These are phyloP conservation scores for Coniella vitis DNA, from an alignment of 2,329 filamentous ascomycete species.

Conservation along the genomic window DNA sequence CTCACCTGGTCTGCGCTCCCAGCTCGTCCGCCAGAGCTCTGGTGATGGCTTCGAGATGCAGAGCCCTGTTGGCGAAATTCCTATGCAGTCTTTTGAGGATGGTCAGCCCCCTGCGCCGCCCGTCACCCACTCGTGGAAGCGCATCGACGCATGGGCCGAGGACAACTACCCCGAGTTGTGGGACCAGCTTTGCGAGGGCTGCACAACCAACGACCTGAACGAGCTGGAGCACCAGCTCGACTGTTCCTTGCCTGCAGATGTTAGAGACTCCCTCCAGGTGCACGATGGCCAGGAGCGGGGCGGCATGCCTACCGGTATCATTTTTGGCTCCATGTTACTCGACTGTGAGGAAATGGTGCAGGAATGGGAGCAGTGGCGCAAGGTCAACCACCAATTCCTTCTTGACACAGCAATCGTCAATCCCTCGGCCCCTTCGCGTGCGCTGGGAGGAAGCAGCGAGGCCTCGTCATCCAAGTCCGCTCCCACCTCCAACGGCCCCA, in stretches of 20 bases:
- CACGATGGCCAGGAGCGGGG: slow-evolving; percentile 98
- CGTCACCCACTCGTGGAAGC: slow-evolving; percentile 81
- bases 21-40: slow-evolving; percentile 59
- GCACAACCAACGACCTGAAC: slow-evolving; percentile 90
- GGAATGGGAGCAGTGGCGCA: slow-evolving; percentile 95
- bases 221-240: slow-evolving; percentile 95
- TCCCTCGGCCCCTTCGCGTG: slow-evolving; percentile 62
- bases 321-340: slow-evolving; percentile 91
- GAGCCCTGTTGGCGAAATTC: slow-evolving; percentile 71
- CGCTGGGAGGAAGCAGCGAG: slow-evolving; percentile 57
- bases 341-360: slow-evolving; percentile 98
- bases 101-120: slow-evolving; percentile 86
- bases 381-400: slow-evolving; percentile 85
- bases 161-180: slow-evolving; percentile 91
- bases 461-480: slow-evolving; percentile 64
- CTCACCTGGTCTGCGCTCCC: slow-evolving; percentile 82
- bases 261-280: slow-evolving; percentile 81
- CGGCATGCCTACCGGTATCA: slow-evolving; percentile 81
- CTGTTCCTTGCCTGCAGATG: slow-evolving; percentile 85
- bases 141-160: slow-evolving; percentile 90
- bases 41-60: slow-evolving; percentile 63
- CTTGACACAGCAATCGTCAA: slow-evolving; percentile 50
- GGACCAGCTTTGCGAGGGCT: slow-evolving; percentile 88
- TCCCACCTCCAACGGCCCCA: slow-evolving; percentile 25
- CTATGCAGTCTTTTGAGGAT: slow-evolving; percentile 92